A percentile compares a stretch with the other conserved stretches of the same genome.
Conservation (phyloP, 352 stramenopile species). For the Phytophthora pini region DNA sequence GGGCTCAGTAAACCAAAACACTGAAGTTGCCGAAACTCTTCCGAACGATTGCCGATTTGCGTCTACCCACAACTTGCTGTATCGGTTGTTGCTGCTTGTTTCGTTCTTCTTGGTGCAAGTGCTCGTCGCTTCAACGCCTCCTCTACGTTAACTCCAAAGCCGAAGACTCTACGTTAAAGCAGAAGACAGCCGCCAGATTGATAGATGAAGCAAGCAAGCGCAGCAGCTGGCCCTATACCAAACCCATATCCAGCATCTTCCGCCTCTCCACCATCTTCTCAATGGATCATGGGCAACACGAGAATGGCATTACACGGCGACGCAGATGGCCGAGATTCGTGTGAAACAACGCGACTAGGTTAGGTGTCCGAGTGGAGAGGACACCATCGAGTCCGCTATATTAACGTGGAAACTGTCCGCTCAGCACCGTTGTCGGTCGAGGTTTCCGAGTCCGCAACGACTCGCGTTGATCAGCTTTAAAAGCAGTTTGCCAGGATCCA, state of each 20-base stretch:
- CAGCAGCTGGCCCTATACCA: slow-evolving; percentile 27
- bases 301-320: slow-evolving; percentile 16
- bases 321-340: slow-evolving; percentile 20
- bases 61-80: not conserved
- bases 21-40: slow-evolving; percentile 2
- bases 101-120: not conserved
- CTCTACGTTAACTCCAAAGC: not conserved
- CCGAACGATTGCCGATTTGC: slow-evolving; percentile 12
- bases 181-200: slow-evolving; percentile 8
- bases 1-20: slow-evolving; percentile 4
- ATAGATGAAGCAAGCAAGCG: slow-evolving; percentile 11
- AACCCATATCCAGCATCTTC: slow-evolving; percentile 9
- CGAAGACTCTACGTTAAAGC: slow-evolving; percentile 12
- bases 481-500: slow-evolving; percentile 8
- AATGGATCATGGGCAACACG: slow-evolving; percentile 13
- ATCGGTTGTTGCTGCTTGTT: not conserved
- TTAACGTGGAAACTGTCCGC: not conserved
- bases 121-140: not conserved
- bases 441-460: no score
- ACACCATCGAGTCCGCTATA: not conserved
- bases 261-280: slow-evolving; percentile 34
- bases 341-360: slow-evolving; percentile 19
- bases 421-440: not conserved
- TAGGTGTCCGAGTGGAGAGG: not conserved
- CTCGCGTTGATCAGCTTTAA: slow-evolving; percentile 7